Evolutionary conservation across 306 rosid genomes (phyloP).

Genomic region (Sophora flavescens): DNA sequence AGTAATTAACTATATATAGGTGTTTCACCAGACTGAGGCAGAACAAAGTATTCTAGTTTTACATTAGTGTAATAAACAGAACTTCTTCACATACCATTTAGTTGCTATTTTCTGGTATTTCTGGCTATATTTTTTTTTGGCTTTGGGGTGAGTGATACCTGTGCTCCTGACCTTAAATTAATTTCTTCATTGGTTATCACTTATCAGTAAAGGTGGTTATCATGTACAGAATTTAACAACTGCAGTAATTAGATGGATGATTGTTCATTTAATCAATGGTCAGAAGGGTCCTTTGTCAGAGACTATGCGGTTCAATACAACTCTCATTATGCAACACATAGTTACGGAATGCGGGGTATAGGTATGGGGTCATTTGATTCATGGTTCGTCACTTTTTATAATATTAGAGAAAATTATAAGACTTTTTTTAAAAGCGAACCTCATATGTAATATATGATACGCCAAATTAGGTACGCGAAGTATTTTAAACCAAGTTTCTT

Average conservation of each 20-base stretch:
- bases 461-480: no score
- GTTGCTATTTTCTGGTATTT: not conserved
- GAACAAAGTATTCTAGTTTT: conserved; percentile 40
- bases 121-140: no score
- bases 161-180: not conserved
- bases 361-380: no score
- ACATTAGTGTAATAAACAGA: conserved; percentile 26
- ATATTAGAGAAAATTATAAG: no score
- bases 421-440: no score
- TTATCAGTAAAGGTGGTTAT: not conserved
- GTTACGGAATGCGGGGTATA: no score
- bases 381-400: no score
- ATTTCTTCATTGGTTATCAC: not conserved
- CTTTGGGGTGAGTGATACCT: no score
- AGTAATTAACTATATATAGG: no score
- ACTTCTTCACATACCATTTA: not conserved
- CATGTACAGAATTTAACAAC: not conserved
- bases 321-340: not conserved
- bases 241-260: not conserved
- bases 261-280: not conserved
- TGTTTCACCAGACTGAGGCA: not conserved
- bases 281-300: no score
- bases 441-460: no score
- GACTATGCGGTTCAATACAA: no score
- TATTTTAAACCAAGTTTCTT: not conserved